A percentile compares a stretch with the other conserved stretches of the same genome.
These are phyloP conservation scores for Sporormia fimetaria DNA, from an alignment of 495 filamentous ascomycete species.

Conservation along the genomic window DNA sequence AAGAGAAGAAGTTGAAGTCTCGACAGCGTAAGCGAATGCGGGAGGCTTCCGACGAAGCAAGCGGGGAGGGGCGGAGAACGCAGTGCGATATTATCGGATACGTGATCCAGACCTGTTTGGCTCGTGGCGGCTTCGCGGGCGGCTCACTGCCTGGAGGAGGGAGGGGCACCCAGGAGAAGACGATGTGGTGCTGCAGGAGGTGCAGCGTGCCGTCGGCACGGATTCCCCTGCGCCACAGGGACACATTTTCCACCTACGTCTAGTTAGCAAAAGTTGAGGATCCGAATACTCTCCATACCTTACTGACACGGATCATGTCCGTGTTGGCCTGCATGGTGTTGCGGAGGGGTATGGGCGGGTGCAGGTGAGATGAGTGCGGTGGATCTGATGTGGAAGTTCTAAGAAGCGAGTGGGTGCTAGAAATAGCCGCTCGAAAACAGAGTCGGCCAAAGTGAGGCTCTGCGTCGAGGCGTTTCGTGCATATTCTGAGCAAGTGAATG, in stretches of 20 bases:
- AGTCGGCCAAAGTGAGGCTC: too few relatives aligned
- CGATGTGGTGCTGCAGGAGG: conserved; percentile 36
- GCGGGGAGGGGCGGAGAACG: conserved; percentile 46
- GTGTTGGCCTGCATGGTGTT: too few relatives aligned
- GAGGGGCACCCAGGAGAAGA: conserved; percentile 30
- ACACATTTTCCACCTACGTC: conserved; percentile 26
- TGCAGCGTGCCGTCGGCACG: conserved; percentile 26
- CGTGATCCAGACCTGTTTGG: conserved; percentile 72
- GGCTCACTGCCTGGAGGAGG: conserved; percentile 31
- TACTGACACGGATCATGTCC: conserved; percentile 24
- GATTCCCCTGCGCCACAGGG: conserved; percentile 21
- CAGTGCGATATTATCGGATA: conserved; percentile 66
- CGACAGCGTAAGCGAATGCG: conserved; percentile 81
- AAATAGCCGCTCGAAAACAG: too few relatives aligned
- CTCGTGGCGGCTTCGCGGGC: conserved; percentile 33
- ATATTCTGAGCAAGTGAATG: too few relatives aligned
- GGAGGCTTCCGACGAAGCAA: conserved; percentile 58
- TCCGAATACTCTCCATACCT: conserved; percentile 4
- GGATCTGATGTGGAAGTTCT: too few relatives aligned
- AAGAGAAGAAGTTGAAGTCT: conserved; percentile 85
- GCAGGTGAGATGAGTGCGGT: too few relatives aligned
- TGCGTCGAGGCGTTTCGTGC: too few relatives aligned
- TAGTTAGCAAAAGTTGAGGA: neutral
- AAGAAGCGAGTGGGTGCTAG: too few relatives aligned
- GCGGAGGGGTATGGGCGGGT: neutral